Base-by-base conservation (phyloP, 495 filamentous ascomycete genomes). In the Annulohypoxylon nitens region DNA sequence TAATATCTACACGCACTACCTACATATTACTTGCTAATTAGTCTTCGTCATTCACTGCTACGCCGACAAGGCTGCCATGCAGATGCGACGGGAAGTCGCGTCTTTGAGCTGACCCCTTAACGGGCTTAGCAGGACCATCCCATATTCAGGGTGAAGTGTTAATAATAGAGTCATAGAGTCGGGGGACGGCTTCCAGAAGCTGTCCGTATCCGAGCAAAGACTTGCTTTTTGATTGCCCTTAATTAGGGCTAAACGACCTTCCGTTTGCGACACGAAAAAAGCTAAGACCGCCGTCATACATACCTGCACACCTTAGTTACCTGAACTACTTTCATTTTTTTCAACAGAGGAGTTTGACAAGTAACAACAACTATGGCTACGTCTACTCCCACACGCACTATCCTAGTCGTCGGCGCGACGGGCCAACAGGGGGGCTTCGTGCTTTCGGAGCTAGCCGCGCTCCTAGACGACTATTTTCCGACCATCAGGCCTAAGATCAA, bases 341-440 rank as follows among this genome's bases (percentile, higher is more conserved):
- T 41, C 54, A 39, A 18, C n/a, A 6, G 23, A 58, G 6, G 11
- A 34, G 30, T 55, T 55, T 10, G 11, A 4, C 7, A 59, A 64
- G 36, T 11, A 51, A 30, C 12, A 41, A n/a, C 67, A 55, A 23
- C 30, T 2, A 78, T 78, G 75, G 66, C 76, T 25, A 23, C 66
- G 67, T 69, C 76, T 25, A 23, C 69, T n/a, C 57, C 61, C 11
- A 1, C 73, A n/a, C 47, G 53, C 37, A 77, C 82, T 1, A 77
- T 92, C 62, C 86, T 93, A 50, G 78, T 94, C 64, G 89, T 90
- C 20, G 91, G 92, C 18, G 92, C 90, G 4, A 94, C 90, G 0
- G 91, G 91, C 76, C 87, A 91, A 69, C 92, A 94, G 78, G 92
- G 93, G 64, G 86, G 89, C 30, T 83, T 86, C 11, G 79, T 90